Percentiles rank a stretch among this genome's conserved stretches.
These are phyloP conservation scores for Linderniella brevidens DNA, from an alignment of 257 asterid genomes.

Conservation along the genomic window DNA sequence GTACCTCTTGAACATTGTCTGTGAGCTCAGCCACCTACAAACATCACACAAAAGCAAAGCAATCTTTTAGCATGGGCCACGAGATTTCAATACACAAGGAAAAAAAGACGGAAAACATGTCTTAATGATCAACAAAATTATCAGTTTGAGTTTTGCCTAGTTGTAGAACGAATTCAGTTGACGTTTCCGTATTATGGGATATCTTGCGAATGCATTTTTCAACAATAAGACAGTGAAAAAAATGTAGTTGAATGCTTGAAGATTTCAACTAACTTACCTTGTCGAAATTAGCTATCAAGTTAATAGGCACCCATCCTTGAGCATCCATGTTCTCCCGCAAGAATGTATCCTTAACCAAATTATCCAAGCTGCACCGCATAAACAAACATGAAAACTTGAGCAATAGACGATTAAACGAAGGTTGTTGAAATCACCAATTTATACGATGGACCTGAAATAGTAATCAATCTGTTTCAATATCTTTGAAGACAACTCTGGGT, in stretches of 20 bases:
- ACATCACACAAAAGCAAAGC: neutral
- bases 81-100: neutral
- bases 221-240: too few relatives aligned
- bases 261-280: slow-evolving; percentile 22
- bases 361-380: slow-evolving; percentile 34
- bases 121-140: too few relatives aligned
- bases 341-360: slow-evolving; percentile 41
- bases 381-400: neutral
- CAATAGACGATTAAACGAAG: neutral
- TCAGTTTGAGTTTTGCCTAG: too few relatives aligned
- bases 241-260: neutral
- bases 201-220: too few relatives aligned
- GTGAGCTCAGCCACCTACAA: slow-evolving; percentile 47
- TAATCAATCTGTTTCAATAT: slow-evolving; percentile 53
- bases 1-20: slow-evolving; percentile 39
- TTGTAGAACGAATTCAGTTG: too few relatives aligned
- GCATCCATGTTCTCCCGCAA: slow-evolving; percentile 54
- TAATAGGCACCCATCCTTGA: slow-evolving; percentile 62
- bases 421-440: neutral
- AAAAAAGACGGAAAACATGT: neutral
- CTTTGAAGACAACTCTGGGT: slow-evolving; percentile 38
- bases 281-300: slow-evolving; percentile 52
- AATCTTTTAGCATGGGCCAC: neutral
- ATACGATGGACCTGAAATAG: slow-evolving; percentile 43
- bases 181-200: too few relatives aligned